A percentile compares a stretch with the other conserved stretches of the same genome.
Conservation (phyloP, 2,329 filamentous ascomycete genomes). For the Aspergillus felis region DNA sequence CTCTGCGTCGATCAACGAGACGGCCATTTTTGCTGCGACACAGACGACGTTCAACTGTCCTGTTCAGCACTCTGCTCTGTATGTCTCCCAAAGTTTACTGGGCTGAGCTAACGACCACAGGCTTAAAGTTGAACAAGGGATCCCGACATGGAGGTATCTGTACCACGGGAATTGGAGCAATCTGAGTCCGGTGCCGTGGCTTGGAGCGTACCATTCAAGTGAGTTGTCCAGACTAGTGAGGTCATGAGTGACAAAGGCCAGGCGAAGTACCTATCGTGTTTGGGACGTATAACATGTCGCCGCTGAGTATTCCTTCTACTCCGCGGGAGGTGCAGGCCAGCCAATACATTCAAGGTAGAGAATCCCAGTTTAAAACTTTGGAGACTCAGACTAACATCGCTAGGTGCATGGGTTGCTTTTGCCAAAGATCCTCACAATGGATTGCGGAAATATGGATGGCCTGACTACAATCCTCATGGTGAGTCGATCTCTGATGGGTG, state of each 20-base stretch:
- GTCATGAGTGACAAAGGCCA: neutral
- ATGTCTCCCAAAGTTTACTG: neutral
- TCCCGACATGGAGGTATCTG: conserved; percentile 37
- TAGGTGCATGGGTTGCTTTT: conserved; percentile 1
- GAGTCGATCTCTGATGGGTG: neutral
- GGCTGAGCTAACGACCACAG: no score
- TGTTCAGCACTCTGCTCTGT: neutral
- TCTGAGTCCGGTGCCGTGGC: conserved; percentile 35
- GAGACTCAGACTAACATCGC: no score
- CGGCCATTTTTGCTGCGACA: neutral
- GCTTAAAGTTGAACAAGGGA: neutral
- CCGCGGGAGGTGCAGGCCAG: conserved; percentile 5
- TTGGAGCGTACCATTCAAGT: conserved; percentile 41
- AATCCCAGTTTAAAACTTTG: no score
- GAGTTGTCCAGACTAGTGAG: conserved; percentile 12
- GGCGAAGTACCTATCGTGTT: conserved; percentile 12
- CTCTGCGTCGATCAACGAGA: conserved; percentile 1
- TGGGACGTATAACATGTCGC: conserved; percentile 8
- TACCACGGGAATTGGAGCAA: conserved; percentile 41
- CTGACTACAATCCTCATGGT: neutral
- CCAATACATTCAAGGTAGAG: conserved; percentile 10
- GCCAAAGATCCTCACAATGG: neutral
- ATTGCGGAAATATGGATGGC: neutral
- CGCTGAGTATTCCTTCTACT: neutral
- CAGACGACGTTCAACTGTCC: neutral